A percentile compares a stretch with the other conserved stretches of the same genome.
Conservation (phyloP, 2,329 filamentous ascomycete species). For the Ceratocystis diversiconidia region DNA sequence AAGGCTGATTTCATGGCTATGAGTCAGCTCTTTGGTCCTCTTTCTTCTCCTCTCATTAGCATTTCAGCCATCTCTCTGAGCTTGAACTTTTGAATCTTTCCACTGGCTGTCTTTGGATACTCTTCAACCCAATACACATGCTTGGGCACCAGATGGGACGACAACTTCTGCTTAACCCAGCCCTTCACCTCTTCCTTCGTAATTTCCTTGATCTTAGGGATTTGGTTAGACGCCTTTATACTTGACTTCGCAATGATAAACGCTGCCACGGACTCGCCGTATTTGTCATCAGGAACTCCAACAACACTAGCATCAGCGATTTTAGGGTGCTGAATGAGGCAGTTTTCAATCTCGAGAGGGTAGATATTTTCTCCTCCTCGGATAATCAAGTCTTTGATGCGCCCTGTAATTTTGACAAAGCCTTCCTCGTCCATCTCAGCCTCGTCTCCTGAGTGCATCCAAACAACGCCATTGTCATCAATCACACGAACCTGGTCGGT, state of each 20-base stretch:
- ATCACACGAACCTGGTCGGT: conserved; percentile 52
- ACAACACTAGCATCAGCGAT: conserved; percentile 70
- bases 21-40: background rate
- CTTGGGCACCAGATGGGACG: conserved; percentile 68
- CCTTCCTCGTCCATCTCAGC: conserved; percentile 70
- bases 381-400: conserved; percentile 93
- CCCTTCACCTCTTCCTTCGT: conserved; percentile 40
- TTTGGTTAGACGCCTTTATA: conserved; percentile 19
- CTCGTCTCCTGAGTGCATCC: conserved; percentile 93
- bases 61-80: conserved; percentile 50
- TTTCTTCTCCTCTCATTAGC: conserved; percentile 18
- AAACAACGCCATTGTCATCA: conserved; percentile 37
- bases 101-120: conserved; percentile 91
- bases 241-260: conserved; percentile 50
- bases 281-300: conserved; percentile 64
- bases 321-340: conserved; percentile 55
- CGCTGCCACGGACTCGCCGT: conserved; percentile 76
- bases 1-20: background rate
- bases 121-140: conserved; percentile 74
- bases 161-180: conserved; percentile 59
- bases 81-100: conserved; percentile 94
- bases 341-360: conserved; percentile 84
- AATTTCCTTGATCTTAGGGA: background rate
- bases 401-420: conserved; percentile 75
- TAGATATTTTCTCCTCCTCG: conserved; percentile 92